A percentile compares a stretch with the other conserved stretches of the same genome.
Conservation (phyloP, 2,329 filamentous ascomycete species). For the Paecilomyces sp. region DNA sequence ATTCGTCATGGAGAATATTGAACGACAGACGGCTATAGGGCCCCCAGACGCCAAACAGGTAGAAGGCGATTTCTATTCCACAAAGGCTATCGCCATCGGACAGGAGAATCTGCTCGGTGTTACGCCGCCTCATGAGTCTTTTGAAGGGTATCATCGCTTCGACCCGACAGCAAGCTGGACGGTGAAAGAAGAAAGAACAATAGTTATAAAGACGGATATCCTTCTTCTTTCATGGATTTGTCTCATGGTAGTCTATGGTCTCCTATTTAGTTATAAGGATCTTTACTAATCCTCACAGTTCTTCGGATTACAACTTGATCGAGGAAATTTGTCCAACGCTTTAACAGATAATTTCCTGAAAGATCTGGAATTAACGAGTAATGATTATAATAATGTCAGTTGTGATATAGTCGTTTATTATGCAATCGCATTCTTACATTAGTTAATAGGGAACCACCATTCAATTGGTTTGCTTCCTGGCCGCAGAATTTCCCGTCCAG, state of each 20-base stretch:
- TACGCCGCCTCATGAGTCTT: conserved; percentile 21
- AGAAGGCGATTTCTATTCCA: conserved; percentile 3
- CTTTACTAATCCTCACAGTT: conserved; percentile 14
- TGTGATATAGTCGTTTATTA: not conserved
- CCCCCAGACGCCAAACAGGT: not conserved
- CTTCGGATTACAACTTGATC: conserved; percentile 25
- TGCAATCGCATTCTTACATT: not conserved
- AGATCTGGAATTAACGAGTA: conserved; percentile 25
- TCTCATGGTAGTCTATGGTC: not conserved
- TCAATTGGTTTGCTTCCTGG: conserved; percentile 16
- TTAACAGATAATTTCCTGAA: conserved; percentile 30
- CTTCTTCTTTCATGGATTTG: not conserved
- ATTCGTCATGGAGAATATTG: conserved; percentile 12
- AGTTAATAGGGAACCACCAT: conserved; percentile 14
- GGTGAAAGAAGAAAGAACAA: conserved; percentile 37
- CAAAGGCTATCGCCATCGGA: conserved; percentile 9
- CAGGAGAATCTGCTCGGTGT: conserved; percentile 19
- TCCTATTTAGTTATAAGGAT: conserved; percentile 1
- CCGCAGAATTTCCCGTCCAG: conserved; percentile 40
- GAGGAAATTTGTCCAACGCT: conserved; percentile 28
- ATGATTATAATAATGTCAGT: conserved; percentile 31
- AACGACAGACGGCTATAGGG: conserved; percentile 11
- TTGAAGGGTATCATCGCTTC: conserved; percentile 18
- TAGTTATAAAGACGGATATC: conserved; percentile 32
- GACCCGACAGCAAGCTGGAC: conserved; percentile 18